A percentile compares a stretch with the other conserved stretches of the same genome.
Conservation (phyloP, 805 yeast genomes). For the Ogataea nitratoaversa region DNA sequence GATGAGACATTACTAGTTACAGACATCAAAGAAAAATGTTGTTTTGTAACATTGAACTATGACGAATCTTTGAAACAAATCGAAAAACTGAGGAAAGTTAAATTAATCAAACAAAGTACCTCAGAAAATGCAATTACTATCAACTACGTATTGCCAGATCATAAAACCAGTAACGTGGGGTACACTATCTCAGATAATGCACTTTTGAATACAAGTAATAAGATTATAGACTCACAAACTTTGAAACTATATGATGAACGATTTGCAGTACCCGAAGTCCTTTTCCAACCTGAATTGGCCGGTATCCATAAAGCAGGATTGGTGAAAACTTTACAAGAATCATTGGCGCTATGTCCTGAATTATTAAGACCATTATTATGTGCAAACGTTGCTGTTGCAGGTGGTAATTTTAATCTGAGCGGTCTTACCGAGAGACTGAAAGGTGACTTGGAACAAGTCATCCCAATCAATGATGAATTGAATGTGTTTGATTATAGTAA, state of each 20-base stretch:
- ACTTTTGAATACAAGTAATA: constrained; percentile 1
- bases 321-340: constrained; percentile 62
- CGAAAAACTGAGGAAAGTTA: constrained; percentile 20
- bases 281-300: constrained; percentile 80
- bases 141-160: constrained; percentile 85
- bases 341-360: constrained; percentile 68
- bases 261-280: constrained; percentile 80
- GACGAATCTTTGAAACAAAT: constrained; percentile 24
- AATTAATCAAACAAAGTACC: constrained; percentile 7
- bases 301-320: constrained; percentile 79
- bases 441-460: constrained; percentile 58
- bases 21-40: constrained; percentile 75
- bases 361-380: constrained; percentile 68
- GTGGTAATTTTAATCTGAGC: constrained; percentile 74
- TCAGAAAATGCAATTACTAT: constrained; percentile 37
- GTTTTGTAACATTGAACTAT: constrained; percentile 65
- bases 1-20: constrained; percentile 86
- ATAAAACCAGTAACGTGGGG: constrained; percentile 75
- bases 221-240: constrained; percentile 49
- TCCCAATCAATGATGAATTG: constrained; percentile 70
- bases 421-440: constrained; percentile 62
- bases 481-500: constrained; percentile 35
- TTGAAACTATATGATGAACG: constrained; percentile 76
- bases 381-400: constrained; percentile 74
- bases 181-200: constrained; percentile 31